A percentile compares a stretch with the other conserved stretches of the same genome.
Conservation (phyloP, 2,329 filamentous ascomycete species). For the Fusarium coicis region DNA sequence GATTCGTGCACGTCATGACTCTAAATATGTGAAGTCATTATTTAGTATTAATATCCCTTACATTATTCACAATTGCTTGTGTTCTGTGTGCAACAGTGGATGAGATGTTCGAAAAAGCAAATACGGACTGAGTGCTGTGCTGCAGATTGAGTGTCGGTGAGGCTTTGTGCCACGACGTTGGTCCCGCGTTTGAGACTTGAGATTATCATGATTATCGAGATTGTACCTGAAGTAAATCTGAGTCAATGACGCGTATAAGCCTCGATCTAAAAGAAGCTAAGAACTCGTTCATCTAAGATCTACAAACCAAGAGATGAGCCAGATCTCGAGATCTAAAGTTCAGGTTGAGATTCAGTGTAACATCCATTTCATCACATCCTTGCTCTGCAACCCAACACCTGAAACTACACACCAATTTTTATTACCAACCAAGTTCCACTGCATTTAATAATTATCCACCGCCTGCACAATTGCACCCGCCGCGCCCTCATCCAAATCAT, state of each 20-base stretch:
- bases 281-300: neutral
- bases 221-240: neutral
- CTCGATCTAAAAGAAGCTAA: too few species aligned
- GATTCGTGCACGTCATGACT: slow-evolving; percentile 25
- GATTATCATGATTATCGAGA: neutral
- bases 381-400: neutral
- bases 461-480: slow-evolving; percentile 39
- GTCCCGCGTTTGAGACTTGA: neutral
- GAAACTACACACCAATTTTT: neutral
- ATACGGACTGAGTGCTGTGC: neutral
- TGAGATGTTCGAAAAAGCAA: neutral
- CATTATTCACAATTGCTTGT: neutral
- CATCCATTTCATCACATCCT: neutral
- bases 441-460: slow-evolving; percentile 25
- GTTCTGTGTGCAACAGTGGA: rapidly evolving
- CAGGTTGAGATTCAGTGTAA: neutral
- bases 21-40: slow-evolving; percentile 14
- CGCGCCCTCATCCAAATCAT: slow-evolving; percentile 40
- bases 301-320: neutral
- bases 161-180: neutral
- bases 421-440: neutral
- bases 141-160: neutral
- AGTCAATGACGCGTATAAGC: neutral
- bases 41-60: neutral
- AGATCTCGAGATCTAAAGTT: slow-evolving; percentile 6